phyloP scores from a whole-genome alignment of 768 basidiomycete genomes.

The Mycena metata region DNA sequence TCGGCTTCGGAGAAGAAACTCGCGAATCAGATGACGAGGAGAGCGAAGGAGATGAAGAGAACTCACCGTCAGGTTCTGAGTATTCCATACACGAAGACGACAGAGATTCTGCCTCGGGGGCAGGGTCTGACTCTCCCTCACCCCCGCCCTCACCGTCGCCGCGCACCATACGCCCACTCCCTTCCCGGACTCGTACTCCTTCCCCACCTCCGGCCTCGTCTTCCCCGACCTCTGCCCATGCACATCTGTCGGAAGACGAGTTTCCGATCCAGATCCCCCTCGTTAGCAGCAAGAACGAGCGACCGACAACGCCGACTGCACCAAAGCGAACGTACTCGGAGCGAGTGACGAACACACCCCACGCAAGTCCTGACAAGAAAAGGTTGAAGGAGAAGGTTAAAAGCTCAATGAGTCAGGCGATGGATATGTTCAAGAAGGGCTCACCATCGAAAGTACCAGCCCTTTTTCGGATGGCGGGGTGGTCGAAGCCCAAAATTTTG shows the following conservation, averaged over 20 bases:
- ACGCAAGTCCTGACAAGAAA: slow-evolving; percentile 24
- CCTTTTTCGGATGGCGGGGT: slow-evolving; percentile 25
- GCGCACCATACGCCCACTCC: not conserved
- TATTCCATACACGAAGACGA: not conserved
- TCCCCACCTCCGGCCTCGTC: not conserved
- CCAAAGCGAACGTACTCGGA: slow-evolving; percentile 21
- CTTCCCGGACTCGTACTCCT: not conserved
- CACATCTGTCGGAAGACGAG: not conserved
- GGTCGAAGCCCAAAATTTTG: slow-evolving; percentile 26
- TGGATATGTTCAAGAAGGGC: slow-evolving; percentile 9
- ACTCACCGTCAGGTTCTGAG: not conserved
- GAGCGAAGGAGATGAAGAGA: not conserved
- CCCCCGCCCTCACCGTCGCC: slow-evolving; percentile 5
- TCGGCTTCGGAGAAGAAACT: too few species aligned
- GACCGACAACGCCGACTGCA: not conserved
- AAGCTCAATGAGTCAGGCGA: slow-evolving; percentile 10
- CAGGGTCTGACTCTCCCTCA: not conserved
- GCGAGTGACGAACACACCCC: slow-evolving; percentile 17
- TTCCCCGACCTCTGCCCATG: not conserved
- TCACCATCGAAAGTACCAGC: slow-evolving; percentile 14
- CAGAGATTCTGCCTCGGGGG: too few species aligned
- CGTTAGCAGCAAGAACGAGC: not conserved
- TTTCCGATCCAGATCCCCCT: not conserved
- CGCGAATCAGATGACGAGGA: too few species aligned
- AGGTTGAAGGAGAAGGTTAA: slow-evolving; percentile 18